These are phyloP conservation scores for Kwoniella pini DNA, from an alignment of 768 basidiomycete genomes.

Conservation along the genomic window DNA sequence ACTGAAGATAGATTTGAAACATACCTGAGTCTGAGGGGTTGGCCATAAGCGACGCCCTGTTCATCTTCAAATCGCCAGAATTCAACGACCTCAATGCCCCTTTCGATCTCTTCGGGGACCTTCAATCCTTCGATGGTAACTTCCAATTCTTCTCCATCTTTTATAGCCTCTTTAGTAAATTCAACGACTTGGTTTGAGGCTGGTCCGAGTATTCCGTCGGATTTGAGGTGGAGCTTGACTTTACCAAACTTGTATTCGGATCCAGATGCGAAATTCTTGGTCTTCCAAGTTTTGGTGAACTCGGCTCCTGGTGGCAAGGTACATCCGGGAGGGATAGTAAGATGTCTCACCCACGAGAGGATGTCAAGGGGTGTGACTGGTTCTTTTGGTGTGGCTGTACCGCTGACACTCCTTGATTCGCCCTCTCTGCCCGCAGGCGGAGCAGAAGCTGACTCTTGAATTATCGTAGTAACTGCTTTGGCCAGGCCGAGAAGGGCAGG, in stretches of 20 bases:
- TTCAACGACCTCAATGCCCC: constrained; percentile 40
- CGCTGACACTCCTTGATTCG: no score
- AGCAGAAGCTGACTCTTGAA: not conserved
- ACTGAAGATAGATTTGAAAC: constrained; percentile 4
- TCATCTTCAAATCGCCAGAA: constrained; percentile 49
- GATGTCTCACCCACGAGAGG: constrained; percentile 47
- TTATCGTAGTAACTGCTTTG: not conserved
- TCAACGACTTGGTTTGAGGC: constrained; percentile 17
- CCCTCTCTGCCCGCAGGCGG: not conserved
- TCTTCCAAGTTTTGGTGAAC: constrained; percentile 55
- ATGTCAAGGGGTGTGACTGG: constrained; percentile 37
- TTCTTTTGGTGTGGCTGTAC: constrained; percentile 12
- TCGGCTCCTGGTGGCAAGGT: constrained; percentile 49
- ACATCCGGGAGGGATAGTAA: constrained; percentile 51
- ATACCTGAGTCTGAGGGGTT: constrained; percentile 47
- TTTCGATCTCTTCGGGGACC: constrained; percentile 28
- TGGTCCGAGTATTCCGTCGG: constrained; percentile 16
- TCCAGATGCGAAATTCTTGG: constrained; percentile 51
- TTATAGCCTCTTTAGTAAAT: constrained; percentile 27
- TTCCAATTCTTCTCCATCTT: constrained; percentile 38
- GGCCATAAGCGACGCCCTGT: constrained; percentile 43
- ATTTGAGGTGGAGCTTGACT: constrained; percentile 27
- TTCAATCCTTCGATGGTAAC: constrained; percentile 35
- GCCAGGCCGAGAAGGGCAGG: not conserved
- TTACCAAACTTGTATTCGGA: constrained; percentile 39